phyloP scores from a whole-genome alignment of 2,329 filamentous ascomycete genomes.

The Phialophora expanda region DNA sequence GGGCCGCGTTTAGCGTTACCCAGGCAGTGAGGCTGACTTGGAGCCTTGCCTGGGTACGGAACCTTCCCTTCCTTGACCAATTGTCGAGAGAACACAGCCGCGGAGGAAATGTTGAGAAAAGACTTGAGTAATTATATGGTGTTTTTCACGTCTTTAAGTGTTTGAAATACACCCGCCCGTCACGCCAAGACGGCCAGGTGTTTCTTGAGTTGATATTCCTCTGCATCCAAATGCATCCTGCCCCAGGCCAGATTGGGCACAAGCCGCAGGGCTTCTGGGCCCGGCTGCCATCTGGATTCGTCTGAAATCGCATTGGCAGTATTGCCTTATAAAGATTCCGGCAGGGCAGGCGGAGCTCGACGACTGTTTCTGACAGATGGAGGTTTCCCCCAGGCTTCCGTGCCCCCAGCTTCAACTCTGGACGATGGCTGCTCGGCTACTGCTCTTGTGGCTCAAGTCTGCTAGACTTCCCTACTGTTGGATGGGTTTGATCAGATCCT shows the following conservation, averaged over 20 bases:
- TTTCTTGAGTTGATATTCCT: not conserved
- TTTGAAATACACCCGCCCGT: not conserved
- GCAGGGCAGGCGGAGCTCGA: not conserved
- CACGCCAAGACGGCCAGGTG: not conserved
- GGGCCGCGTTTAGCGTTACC: not conserved
- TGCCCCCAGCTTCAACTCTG: not conserved
- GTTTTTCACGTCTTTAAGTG: not conserved
- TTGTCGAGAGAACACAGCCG: not conserved
- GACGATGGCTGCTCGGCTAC: not conserved
- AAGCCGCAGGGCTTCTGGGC: not conserved
- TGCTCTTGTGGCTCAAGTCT: not conserved
- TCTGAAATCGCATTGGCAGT: not conserved
- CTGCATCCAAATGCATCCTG: not conserved
- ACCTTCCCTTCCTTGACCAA: not conserved
- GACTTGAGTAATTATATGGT: not conserved
- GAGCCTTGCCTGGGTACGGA: slow-evolving; percentile 1
- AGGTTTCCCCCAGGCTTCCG: not conserved
- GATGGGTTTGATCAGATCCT: not conserved
- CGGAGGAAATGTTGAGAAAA: not conserved
- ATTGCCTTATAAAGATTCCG: not conserved
- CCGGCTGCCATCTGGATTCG: not conserved
- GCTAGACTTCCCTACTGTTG: not conserved
- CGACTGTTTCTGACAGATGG: not conserved
- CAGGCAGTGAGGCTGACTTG: not conserved
- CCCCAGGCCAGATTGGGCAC: not conserved